Evolutionary conservation across 306 rosid species (phyloP), one percentile per base, ranked within the genome.

Genomic region (Gynostemma pentaphyllum): DNA sequence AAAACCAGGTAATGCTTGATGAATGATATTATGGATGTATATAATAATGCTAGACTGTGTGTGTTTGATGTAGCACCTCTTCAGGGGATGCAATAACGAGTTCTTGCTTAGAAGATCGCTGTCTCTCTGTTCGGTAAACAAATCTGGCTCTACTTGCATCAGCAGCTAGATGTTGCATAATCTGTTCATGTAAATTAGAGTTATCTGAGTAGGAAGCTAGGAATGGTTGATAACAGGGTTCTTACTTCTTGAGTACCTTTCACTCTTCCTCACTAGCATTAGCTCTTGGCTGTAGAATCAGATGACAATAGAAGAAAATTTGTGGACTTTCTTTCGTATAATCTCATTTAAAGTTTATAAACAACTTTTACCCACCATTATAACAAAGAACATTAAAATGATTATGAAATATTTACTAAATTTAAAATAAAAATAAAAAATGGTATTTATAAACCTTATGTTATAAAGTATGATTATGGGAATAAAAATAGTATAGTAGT

Each of bases 251-350:
- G 62, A 45, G 29, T 18, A 68, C 72, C 73, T 83, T 72, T 82
- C 94, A 49, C 59, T 80, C 51, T 80, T 85, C 70, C 85, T 80
- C 22, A 84, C 88, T 53, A 74, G 77, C 29, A 90, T 80, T 78
- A 90, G 96, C 71, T 73, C 97, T 80, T 90, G 96, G 84, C 97
- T 90, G 71, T 32, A 48, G 46, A 47, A 60, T 41, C 28, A 18
- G 55, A 66, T n/a, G n/a, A n/a, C 9, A n/a, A n/a, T n/a, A n/a
- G n/a, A n/a, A n/a, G n/a, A n/a, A n/a, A n/a, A n/a, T n/a, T n/a
- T n/a, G n/a, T n/a, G n/a, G n/a, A n/a, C n/a, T n/a, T n/a, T n/a
- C n/a, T n/a, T n/a, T n/a, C n/a, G n/a, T n/a, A n/a, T n/a, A n/a
- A n/a, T n/a, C n/a, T n/a, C n/a, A n/a, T n/a, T n/a, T n/a, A n/a